Conservation (phyloP, 2,329 filamentous ascomycete species). For the Magnaporthiopsis rhizophila region DNA sequence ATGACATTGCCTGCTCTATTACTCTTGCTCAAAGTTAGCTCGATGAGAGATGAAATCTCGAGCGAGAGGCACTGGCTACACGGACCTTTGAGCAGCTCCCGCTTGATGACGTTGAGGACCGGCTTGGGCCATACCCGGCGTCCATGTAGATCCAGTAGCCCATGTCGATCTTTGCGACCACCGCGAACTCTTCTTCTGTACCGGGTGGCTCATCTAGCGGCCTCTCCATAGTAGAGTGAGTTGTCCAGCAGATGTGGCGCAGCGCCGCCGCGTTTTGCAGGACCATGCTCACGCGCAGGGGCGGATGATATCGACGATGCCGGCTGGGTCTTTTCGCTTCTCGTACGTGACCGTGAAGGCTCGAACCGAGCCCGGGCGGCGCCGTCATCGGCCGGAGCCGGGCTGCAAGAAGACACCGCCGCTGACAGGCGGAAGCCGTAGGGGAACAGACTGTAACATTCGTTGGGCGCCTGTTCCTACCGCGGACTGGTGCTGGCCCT, state of each 20-base stretch:
- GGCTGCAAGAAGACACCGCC: slow-evolving; percentile 43
- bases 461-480: slow-evolving; percentile 15
- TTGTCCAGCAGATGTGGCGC: slow-evolving; percentile 28
- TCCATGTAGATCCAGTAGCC: slow-evolving; percentile 46
- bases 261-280: slow-evolving; percentile 38
- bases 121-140: slow-evolving; percentile 28
- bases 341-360: slow-evolving; percentile 31
- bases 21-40: too few relatives aligned
- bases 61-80: slow-evolving; percentile 35
- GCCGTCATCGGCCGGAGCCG: slow-evolving; percentile 33
- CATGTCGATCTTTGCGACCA: slow-evolving; percentile 28
- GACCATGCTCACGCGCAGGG: slow-evolving; percentile 21
- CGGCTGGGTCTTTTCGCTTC: slow-evolving; percentile 25
- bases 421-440: slow-evolving; percentile 29
- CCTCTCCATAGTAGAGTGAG: slow-evolving; percentile 8
- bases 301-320: slow-evolving; percentile 29
- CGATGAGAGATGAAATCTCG: slow-evolving; percentile 13
- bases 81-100: slow-evolving; percentile 30
- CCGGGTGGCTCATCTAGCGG: slow-evolving; percentile 27
- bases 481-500: slow-evolving; percentile 19
- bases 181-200: slow-evolving; percentile 22
- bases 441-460: slow-evolving; percentile 26
- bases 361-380: slow-evolving; percentile 22
- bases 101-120: slow-evolving; percentile 30
- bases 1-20: background rate